A percentile compares a stretch with the other conserved stretches of the same genome.
phyloP scores from a whole-genome alignment of 2,329 filamentous ascomycete species.

The Biscogniauxia sp. region DNA sequence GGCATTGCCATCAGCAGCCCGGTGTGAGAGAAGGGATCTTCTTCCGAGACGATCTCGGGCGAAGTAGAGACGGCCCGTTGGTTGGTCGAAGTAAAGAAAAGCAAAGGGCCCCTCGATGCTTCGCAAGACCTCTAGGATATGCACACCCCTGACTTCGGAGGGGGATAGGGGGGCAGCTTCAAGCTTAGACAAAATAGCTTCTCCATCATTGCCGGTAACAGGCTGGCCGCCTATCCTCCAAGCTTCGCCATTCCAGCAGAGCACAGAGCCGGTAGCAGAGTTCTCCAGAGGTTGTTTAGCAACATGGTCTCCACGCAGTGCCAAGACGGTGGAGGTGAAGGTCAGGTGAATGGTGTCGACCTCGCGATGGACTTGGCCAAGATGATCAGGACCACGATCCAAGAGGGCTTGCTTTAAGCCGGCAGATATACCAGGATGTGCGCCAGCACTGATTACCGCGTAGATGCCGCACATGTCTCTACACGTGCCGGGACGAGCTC shows the following conservation, averaged over 20 bases:
- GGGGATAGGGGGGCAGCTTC: constrained; percentile 25
- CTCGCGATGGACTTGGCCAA: constrained; percentile 41
- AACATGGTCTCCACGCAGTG: constrained; percentile 73
- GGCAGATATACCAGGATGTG: constrained; percentile 31
- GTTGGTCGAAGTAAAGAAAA: constrained; percentile 76
- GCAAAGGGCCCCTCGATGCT: constrained; percentile 80
- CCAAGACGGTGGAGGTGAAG: constrained; percentile 84
- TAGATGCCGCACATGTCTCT: constrained; percentile 61
- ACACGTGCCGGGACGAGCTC: neutral
- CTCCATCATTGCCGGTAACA: constrained; percentile 77
- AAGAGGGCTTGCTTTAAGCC: constrained; percentile 45
- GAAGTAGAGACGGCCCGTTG: constrained; percentile 66
- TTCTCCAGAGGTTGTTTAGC: constrained; percentile 72
- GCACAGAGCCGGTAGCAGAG: constrained; percentile 53
- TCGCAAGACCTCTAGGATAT: constrained; percentile 53
- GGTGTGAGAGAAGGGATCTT: constrained; percentile 69
- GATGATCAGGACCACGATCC: constrained; percentile 60
- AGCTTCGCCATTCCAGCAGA: constrained; percentile 98
- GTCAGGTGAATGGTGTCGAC: constrained; percentile 34
- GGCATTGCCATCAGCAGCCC: constrained; percentile 36
- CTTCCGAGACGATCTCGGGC: constrained; percentile 85
- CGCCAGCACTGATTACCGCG: constrained; percentile 43
- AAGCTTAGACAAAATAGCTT: constrained; percentile 58
- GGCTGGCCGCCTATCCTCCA: constrained; percentile 66
- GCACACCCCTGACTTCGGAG: constrained; percentile 26